A percentile compares a stretch with the other conserved stretches of the same genome.
These are phyloP conservation scores for Pontederia paniculata DNA, from an alignment of 176 grass and related monocot genomes.

Conservation along the genomic window DNA sequence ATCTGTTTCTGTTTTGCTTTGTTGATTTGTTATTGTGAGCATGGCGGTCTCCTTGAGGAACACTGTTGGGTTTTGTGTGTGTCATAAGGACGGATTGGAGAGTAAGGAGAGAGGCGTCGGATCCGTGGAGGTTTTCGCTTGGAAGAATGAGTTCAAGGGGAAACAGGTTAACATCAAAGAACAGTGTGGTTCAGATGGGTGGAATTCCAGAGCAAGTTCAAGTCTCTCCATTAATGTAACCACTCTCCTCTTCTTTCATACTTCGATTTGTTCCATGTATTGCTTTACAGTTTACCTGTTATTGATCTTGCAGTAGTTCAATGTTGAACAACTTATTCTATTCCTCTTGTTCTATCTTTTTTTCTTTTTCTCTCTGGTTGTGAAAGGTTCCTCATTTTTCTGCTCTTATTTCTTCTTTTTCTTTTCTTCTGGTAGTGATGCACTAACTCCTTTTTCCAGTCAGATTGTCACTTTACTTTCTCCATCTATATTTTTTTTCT, in stretches of 20 bases:
- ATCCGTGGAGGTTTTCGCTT: constrained; percentile 22
- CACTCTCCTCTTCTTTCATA: background rate
- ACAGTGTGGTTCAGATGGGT: constrained; percentile 19
- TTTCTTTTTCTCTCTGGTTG: too few species aligned
- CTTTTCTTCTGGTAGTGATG: too few species aligned
- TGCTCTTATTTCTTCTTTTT: too few species aligned
- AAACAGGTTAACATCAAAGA: constrained; percentile 25
- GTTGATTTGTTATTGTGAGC: background rate
- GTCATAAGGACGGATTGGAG: constrained; percentile 12
- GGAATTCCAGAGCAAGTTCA: constrained; percentile 13
- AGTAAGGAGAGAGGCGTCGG: constrained; percentile 3
- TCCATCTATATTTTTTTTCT: too few species aligned
- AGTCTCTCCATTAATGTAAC: constrained; percentile 18
- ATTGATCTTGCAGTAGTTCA: too few species aligned
- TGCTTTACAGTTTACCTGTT: too few species aligned
- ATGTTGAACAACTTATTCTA: too few species aligned
- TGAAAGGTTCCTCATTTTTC: too few species aligned
- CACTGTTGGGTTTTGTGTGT: background rate
- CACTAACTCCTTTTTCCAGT: too few species aligned
- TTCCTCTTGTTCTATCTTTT: too few species aligned
- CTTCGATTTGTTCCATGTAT: too few species aligned
- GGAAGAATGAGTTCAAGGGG: constrained; percentile 35
- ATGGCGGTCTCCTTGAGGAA: constrained; percentile 16
- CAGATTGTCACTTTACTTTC: too few species aligned
- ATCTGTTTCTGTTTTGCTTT: background rate